These are phyloP conservation scores for Ogataea paraovalis DNA, from an alignment of 805 yeast species.

Conservation along the genomic window DNA sequence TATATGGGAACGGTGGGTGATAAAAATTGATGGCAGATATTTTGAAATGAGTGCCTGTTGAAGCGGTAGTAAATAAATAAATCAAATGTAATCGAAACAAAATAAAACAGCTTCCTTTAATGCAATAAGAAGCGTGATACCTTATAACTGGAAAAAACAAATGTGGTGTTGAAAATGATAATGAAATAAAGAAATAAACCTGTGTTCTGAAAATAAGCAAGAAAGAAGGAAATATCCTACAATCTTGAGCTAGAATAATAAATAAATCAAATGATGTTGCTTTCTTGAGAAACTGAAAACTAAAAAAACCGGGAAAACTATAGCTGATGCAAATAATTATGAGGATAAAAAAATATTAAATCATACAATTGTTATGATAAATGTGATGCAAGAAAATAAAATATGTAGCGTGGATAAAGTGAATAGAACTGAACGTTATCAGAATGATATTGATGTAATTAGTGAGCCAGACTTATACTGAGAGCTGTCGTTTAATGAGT, in stretches of 20 bases:
- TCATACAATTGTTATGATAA: conserved; percentile 1
- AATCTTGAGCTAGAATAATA: not conserved
- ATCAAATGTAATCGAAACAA: not conserved
- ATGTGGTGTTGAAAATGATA: not conserved
- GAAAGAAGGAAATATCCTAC: not conserved
- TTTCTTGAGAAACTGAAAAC: not conserved
- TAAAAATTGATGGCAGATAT: no score
- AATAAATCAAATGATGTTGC: not conserved
- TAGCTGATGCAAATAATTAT: not conserved
- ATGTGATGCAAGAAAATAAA: not conserved
- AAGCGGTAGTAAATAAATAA: not conserved
- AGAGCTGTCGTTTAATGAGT: no score
- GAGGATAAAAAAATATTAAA: not conserved
- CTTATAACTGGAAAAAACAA: not conserved
- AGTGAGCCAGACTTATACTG: not conserved
- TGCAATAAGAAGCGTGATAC: not conserved
- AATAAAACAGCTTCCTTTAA: not conserved
- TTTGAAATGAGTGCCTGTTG: no score
- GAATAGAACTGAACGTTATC: not conserved
- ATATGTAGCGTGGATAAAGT: not conserved
- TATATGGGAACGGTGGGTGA: no score
- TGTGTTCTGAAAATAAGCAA: not conserved
- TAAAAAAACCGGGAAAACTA: not conserved
- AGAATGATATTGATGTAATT: not conserved
- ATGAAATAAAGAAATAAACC: not conserved